Percentiles rank a stretch among this genome's conserved stretches.
These are phyloP conservation scores for Aureobasidium sp. DNA, from an alignment of 2,329 filamentous ascomycete species.

Conservation along the genomic window DNA sequence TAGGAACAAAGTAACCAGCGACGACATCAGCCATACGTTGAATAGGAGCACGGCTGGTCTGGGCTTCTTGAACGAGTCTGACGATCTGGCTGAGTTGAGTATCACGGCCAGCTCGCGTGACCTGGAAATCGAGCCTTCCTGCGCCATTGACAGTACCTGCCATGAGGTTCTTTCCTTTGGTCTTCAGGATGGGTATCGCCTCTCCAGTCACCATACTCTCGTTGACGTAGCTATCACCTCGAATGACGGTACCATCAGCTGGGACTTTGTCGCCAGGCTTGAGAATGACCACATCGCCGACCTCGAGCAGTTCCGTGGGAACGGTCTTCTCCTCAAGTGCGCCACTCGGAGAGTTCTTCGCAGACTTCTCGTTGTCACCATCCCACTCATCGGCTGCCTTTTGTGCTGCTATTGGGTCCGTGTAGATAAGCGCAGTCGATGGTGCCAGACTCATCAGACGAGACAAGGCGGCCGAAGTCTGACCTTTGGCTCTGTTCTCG, in stretches of 20 bases:
- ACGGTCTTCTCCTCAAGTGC: constrained; percentile 78
- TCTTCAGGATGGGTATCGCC: constrained; percentile 89
- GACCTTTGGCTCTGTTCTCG: constrained; percentile 90
- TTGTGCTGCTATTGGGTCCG: constrained; percentile 85
- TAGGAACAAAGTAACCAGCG: constrained; percentile 88
- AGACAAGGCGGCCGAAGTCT: constrained; percentile 90
- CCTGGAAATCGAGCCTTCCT: constrained; percentile 83
- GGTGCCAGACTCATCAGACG: constrained; percentile 92
- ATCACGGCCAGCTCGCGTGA: constrained; percentile 86
- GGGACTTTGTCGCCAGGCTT: constrained; percentile 95
- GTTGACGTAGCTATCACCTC: constrained; percentile 87
- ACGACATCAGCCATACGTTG: constrained; percentile 86
- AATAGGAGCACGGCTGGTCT: constrained; percentile 89
- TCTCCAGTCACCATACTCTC: constrained; percentile 99
- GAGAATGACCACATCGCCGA: constrained; percentile 87
- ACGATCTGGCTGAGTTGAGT: constrained; percentile 98
- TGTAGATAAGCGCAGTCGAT: constrained; percentile 94
- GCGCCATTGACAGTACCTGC: constrained; percentile 94
- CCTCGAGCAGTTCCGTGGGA: constrained; percentile 87
- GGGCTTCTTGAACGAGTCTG: constrained; percentile 94
- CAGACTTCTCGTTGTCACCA: constrained; percentile 38
- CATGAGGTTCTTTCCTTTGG: constrained; percentile 70
- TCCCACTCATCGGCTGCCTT: constrained; percentile 79
- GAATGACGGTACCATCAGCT: constrained; percentile 78
- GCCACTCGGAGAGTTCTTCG: constrained; percentile 43